Percentiles rank a stretch among this genome's conserved stretches.
phyloP scores from a whole-genome alignment of 2,329 filamentous ascomycete genomes.

The Talaromyces amestolkiae region DNA sequence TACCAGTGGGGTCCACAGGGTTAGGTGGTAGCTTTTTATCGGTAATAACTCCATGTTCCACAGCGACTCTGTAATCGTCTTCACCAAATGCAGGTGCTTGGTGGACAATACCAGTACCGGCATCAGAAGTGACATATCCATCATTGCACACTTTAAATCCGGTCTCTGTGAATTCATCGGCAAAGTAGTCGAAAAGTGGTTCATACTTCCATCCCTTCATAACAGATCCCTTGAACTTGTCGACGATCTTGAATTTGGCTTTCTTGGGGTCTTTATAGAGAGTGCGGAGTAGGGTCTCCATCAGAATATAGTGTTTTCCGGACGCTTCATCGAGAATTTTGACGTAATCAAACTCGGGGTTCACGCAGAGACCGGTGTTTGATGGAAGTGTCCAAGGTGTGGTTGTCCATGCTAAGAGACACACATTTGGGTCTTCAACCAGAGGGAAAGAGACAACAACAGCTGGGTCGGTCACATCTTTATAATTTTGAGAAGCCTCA shows the following conservation, averaged over 20 bases:
- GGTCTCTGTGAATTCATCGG: slow-evolving; percentile 79
- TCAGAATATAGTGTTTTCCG: slow-evolving; percentile 78
- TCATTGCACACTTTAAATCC: slow-evolving; percentile 81
- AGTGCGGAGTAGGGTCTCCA: slow-evolving; percentile 76
- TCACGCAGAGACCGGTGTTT: slow-evolving; percentile 71
- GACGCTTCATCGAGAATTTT: slow-evolving; percentile 81
- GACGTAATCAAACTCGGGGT: slow-evolving; percentile 82
- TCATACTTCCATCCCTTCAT: slow-evolving; percentile 88
- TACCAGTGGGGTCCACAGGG: slow-evolving; percentile 80
- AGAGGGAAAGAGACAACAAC: slow-evolving; percentile 86
- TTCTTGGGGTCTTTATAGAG: slow-evolving; percentile 96
- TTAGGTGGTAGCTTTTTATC: slow-evolving; percentile 79
- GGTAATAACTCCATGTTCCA: slow-evolving; percentile 72
- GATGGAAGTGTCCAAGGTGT: slow-evolving; percentile 85
- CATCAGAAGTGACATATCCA: slow-evolving; percentile 81
- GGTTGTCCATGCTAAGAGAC: slow-evolving; percentile 82
- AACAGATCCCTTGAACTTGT: slow-evolving; percentile 75
- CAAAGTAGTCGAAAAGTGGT: slow-evolving; percentile 86
- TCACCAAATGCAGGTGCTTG: slow-evolving; percentile 92
- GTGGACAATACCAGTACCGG: slow-evolving; percentile 91
- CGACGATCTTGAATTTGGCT: slow-evolving; percentile 81
- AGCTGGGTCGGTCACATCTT: slow-evolving; percentile 86
- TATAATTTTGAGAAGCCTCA: slow-evolving; percentile 91
- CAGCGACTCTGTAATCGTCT: slow-evolving; percentile 85
- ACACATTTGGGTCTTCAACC: slow-evolving; percentile 70